These are phyloP conservation scores for Ophiorrhiza pumila DNA, from an alignment of 257 asterid genomes.

Conservation along the genomic window DNA sequence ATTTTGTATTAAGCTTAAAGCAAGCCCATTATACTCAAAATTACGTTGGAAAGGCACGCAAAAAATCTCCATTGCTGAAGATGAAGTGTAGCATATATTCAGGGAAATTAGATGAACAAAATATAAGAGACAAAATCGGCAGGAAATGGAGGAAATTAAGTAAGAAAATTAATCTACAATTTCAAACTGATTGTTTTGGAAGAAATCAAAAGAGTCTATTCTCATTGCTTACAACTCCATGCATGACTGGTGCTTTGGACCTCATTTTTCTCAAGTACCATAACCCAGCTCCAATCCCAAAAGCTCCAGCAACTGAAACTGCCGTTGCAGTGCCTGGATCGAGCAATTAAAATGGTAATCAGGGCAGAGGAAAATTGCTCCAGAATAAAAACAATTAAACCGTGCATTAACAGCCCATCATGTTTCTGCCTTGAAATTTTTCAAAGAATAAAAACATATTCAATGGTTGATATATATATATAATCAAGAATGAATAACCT, in stretches of 20 bases:
- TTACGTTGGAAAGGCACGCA: too few species aligned
- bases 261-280: constrained; percentile 78
- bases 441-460: not conserved
- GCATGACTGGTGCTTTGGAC: constrained; percentile 81
- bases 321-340: constrained; percentile 62
- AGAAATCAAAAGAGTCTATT: constrained; percentile 63
- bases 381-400: not conserved
- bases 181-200: not conserved
- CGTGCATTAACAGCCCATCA: not conserved
- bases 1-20: too few species aligned
- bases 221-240: constrained; percentile 85
- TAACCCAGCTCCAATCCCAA: constrained; percentile 75
- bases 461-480: too few species aligned
- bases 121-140: too few species aligned
- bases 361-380: not conserved
- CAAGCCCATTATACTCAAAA: too few species aligned
- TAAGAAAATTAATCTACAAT: not conserved
- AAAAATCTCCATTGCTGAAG: too few species aligned
- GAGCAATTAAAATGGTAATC: not conserved
- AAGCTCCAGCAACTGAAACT: constrained; percentile 71
- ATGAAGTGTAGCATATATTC: too few species aligned
- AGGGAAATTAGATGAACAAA: too few species aligned
- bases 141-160: too few species aligned
- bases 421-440: not conserved
- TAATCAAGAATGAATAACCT: too few species aligned